phyloP scores from a whole-genome alignment of 768 basidiomycete species.

The Tulasnella sp. region DNA sequence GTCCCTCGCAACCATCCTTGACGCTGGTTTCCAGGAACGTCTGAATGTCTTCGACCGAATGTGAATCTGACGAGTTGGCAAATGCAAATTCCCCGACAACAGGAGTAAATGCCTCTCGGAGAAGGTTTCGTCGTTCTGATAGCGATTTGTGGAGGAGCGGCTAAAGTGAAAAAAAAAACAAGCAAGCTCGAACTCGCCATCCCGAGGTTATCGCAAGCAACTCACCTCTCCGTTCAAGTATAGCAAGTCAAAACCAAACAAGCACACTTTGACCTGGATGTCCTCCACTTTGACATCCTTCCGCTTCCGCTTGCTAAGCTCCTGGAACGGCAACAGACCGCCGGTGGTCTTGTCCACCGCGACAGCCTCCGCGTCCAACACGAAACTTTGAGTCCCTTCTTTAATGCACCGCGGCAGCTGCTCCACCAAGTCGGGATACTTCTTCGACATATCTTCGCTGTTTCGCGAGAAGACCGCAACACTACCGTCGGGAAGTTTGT shows the following conservation, averaged over 20 bases:
- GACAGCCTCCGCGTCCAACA: conserved; percentile 93
- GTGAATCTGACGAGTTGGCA: conserved; percentile 81
- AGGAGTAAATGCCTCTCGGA: conserved; percentile 66
- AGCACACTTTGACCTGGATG: conserved; percentile 90
- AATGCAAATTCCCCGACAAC: conserved; percentile 89
- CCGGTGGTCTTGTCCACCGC: conserved; percentile 79
- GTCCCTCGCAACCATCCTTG: conserved; percentile 95
- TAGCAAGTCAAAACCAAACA: conserved; percentile 94
- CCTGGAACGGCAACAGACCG: conserved; percentile 95
- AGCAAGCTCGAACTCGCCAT: neutral
- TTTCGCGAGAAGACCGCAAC: conserved; percentile 94
- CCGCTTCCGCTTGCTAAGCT: conserved; percentile 84
- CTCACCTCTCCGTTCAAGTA: conserved; percentile 92
- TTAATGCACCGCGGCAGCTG: conserved; percentile 90
- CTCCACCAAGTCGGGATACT: conserved; percentile 96
- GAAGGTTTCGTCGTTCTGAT: conserved; percentile 59
- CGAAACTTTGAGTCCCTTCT: conserved; percentile 73
- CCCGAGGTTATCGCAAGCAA: neutral
- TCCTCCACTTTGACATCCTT: conserved; percentile 98
- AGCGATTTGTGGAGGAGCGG: conserved; percentile 71
- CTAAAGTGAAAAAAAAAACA: conserved; percentile 31
- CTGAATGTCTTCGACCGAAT: conserved; percentile 89
- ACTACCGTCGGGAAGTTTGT: conserved; percentile 67
- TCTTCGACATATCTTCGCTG: conserved; percentile 98
- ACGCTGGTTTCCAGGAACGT: conserved; percentile 91